Percentiles rank a stretch among this genome's conserved stretches.
These are phyloP conservation scores for Talaromyces adpressus DNA, from an alignment of 495 filamentous ascomycete genomes.

Conservation along the genomic window DNA sequence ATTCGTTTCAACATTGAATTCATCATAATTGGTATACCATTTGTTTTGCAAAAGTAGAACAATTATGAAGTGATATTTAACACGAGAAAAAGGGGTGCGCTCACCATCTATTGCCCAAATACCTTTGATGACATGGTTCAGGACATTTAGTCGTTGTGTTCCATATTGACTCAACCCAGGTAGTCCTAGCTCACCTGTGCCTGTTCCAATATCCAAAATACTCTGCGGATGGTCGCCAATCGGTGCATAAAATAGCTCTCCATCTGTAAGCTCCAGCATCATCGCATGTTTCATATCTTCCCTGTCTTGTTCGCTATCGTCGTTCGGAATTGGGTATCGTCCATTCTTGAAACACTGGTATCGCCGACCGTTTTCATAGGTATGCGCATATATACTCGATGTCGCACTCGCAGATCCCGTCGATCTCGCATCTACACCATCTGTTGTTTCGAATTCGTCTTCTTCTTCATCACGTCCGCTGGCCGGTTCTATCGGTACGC, in stretches of 20 bases:
- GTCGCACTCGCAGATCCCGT: slow-evolving; percentile 5
- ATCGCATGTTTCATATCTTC: slow-evolving; percentile 54
- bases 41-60: background rate
- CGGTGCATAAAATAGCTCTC: slow-evolving; percentile 33
- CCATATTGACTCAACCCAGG: background rate
- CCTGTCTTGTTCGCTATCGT: slow-evolving; percentile 48
- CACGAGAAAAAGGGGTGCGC: background rate
- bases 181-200: slow-evolving; percentile 32
- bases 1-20: background rate
- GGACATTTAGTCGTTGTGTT: background rate
- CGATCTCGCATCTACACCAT: background rate
- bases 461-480: background rate
- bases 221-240: slow-evolving; percentile 27
- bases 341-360: slow-evolving; percentile 11
- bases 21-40: background rate
- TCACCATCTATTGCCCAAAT: slow-evolving; percentile 40
- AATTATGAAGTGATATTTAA: background rate
- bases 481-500: slow-evolving; percentile 1
- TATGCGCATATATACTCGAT: slow-evolving; percentile 8
- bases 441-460: slow-evolving; percentile 5
- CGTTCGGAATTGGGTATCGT: slow-evolving; percentile 8
- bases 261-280: slow-evolving; percentile 28
- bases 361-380: slow-evolving; percentile 8
- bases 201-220: slow-evolving; percentile 43
- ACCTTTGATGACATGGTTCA: slow-evolving; percentile 17